A percentile compares a stretch with the other conserved stretches of the same genome.
Conservation (phyloP, 2,329 filamentous ascomycete species). For the Phoma sp. region DNA sequence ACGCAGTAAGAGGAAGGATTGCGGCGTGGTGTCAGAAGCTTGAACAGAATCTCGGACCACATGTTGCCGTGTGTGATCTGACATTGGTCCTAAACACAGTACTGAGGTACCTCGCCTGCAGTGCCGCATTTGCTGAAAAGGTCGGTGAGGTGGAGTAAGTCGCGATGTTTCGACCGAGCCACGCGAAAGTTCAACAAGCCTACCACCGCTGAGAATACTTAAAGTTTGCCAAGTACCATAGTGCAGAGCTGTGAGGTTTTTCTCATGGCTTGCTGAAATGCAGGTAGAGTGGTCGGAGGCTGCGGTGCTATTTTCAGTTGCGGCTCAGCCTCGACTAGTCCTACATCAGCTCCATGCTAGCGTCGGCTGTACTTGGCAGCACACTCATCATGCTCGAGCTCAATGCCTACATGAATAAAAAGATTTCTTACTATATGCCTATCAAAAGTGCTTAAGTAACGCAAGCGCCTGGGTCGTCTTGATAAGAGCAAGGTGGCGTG, state of each 20-base stretch:
- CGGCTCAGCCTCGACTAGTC: slow-evolving; percentile 7
- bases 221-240: background rate
- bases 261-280: slow-evolving; percentile 10
- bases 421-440: background rate
- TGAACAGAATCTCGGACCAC: background rate
- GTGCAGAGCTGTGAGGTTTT: background rate
- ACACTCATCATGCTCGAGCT: background rate
- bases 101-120: background rate
- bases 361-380: background rate
- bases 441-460: background rate
- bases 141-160: background rate
- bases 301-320: slow-evolving; percentile 2
- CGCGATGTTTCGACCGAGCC: background rate
- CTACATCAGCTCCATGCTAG: slow-evolving; percentile 5
- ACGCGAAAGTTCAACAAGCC: background rate
- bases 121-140: background rate
- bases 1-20: slow-evolving; percentile 6
- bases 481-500: background rate
- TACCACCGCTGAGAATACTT: background rate
- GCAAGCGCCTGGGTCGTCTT: background rate
- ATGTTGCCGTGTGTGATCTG: background rate
- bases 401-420: background rate
- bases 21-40: slow-evolving; percentile 11
- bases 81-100: background rate
- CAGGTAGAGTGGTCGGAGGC: background rate